phyloP scores from a whole-genome alignment of 345 rosid genomes.

The Moringa oleifera region DNA sequence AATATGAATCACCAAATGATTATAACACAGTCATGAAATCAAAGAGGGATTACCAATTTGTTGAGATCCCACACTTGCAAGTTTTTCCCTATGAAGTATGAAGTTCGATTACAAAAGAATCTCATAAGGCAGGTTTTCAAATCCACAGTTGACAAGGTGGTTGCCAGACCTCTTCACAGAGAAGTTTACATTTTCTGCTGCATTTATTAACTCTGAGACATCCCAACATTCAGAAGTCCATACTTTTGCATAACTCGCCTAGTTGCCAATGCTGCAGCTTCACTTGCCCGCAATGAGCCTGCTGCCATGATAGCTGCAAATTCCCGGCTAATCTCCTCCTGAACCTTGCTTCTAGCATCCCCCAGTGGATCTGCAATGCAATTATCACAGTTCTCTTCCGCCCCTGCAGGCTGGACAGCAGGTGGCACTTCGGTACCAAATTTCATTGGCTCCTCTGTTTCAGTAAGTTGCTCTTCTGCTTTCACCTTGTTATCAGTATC shows the following conservation, averaged over 20 bases:
- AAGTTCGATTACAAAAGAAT: not conserved
- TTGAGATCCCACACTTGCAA: not conserved
- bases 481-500: conserved; percentile 8
- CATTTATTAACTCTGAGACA: conserved; percentile 30
- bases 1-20: no score
- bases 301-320: conserved; percentile 78
- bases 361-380: conserved; percentile 55
- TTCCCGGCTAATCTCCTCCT: conserved; percentile 76
- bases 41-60: no score
- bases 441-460: conserved; percentile 18
- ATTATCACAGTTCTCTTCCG: conserved; percentile 16
- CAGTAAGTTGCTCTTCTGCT: conserved; percentile 14
- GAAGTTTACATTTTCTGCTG: no score
- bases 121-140: not conserved
- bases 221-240: conserved; percentile 42
- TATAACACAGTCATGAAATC: no score
- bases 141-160: not conserved
- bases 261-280: conserved; percentile 88
- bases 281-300: conserved; percentile 79
- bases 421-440: conserved; percentile 17
- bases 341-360: conserved; percentile 71
- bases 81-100: not conserved
- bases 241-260: conserved; percentile 88
- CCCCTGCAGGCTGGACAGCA: conserved; percentile 28
- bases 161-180: not conserved